Conservation (phyloP, 192 early-diverging fungal species). For the Cladochytrium replicatum region DNA sequence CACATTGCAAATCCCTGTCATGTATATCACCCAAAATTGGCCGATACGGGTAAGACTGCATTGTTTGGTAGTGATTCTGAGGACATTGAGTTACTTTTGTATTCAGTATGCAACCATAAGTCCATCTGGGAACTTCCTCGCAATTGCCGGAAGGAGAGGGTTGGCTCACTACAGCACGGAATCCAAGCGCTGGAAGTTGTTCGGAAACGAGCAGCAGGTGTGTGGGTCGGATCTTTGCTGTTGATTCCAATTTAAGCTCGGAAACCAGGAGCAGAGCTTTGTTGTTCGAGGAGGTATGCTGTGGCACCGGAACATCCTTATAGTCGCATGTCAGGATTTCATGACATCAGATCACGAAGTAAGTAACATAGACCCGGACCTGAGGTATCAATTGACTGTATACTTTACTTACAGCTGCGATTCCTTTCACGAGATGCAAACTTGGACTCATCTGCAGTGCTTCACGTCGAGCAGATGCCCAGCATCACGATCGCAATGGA, state of each 20-base stretch:
- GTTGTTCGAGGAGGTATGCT: conserved; percentile 55
- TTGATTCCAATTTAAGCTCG: not conserved
- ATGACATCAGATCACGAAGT: conserved; percentile 18
- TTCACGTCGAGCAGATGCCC: conserved; percentile 42
- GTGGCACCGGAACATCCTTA: conserved; percentile 61
- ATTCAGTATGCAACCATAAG: conserved; percentile 56
- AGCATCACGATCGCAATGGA: conserved; percentile 41
- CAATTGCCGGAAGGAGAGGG: conserved; percentile 76
- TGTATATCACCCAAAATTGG: conserved; percentile 74
- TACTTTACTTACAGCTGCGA: conserved; percentile 46
- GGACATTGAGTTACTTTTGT: too few relatives aligned
- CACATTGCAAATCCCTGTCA: conserved; percentile 51
- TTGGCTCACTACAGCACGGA: conserved; percentile 68
- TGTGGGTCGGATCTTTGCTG: not conserved
- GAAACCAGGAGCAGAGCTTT: conserved; percentile 66
- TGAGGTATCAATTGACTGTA: too few relatives aligned
- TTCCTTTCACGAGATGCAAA: conserved; percentile 65
- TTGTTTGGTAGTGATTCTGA: conserved; percentile 4
- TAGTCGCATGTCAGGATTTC: conserved; percentile 54
- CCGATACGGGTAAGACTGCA: conserved; percentile 52
- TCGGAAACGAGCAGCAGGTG: conserved; percentile 70
- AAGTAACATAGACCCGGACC: too few relatives aligned
- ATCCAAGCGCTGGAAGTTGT: conserved; percentile 77
- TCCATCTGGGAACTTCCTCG: conserved; percentile 60
- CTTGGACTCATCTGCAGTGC: conserved; percentile 50